phyloP scores from a whole-genome alignment of 2,329 filamentous ascomycete species.

The Fusarium continuum region DNA sequence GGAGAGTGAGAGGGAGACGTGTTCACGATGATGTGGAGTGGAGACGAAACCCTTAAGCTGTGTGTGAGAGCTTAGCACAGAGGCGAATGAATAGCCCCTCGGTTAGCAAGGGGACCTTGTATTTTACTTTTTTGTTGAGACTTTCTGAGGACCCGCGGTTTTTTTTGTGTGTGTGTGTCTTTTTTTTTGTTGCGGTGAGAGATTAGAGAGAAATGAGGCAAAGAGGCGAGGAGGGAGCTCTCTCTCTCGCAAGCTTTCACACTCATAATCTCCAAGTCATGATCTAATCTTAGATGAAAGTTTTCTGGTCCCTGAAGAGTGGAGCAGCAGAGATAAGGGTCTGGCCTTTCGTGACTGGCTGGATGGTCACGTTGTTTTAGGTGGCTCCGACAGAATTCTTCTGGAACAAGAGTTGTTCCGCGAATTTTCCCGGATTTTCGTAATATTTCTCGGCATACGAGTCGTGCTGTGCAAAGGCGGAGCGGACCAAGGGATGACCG shows the following conservation, averaged over 20 bases:
- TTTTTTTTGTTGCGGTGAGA: slow-evolving; percentile 18
- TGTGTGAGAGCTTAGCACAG: slow-evolving; percentile 19
- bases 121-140: slow-evolving; percentile 13
- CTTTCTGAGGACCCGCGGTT: slow-evolving; percentile 14
- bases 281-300: slow-evolving; percentile 14
- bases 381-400: too few species aligned
- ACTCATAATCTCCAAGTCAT: too few species aligned
- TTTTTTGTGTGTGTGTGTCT: too few species aligned
- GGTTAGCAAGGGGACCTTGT: slow-evolving; percentile 23
- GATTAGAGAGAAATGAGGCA: background rate
- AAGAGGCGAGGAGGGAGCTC: too few species aligned
- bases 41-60: slow-evolving; percentile 9
- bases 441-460: too few species aligned
- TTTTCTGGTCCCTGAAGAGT: slow-evolving; percentile 31
- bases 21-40: slow-evolving; percentile 15
- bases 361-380: slow-evolving; percentile 30
- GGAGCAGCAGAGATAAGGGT: slow-evolving; percentile 17
- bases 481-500: slow-evolving; percentile 3
- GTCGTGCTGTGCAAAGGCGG: background rate
- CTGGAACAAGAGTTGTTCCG: slow-evolving; percentile 26
- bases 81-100: slow-evolving; percentile 8
- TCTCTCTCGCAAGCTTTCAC: too few species aligned
- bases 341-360: slow-evolving; percentile 16
- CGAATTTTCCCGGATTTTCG: background rate
- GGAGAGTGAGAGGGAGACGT: slow-evolving; percentile 27